Evolutionary conservation across 306 rosid genomes (phyloP).

Genomic region (Cucurbita ficifolia): DNA sequence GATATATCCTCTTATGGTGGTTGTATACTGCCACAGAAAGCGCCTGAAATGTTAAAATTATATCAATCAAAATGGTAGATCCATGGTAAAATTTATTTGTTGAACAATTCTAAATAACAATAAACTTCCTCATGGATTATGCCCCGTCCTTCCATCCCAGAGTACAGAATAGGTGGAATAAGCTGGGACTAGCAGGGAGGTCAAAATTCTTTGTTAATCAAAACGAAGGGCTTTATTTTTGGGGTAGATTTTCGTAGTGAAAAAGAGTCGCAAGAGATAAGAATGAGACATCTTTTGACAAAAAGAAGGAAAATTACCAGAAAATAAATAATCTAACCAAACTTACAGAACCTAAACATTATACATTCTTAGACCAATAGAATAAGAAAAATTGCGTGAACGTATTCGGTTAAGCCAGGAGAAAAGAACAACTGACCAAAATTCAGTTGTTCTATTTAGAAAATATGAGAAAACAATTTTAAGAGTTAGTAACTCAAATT

Average conservation of each 20-base stretch:
- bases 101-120: background rate
- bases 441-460: background rate
- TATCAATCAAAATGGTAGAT: background rate
- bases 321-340: background rate
- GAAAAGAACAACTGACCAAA: background rate
- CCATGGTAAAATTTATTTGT: background rate
- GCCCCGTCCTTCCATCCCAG: background rate
- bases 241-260: background rate
- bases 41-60: slow-evolving; percentile 23
- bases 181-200: background rate
- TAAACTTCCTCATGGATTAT: background rate
- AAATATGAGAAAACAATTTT: no score
- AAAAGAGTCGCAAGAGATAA: background rate
- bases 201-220: no score
- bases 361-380: background rate
- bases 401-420: background rate
- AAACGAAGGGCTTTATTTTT: background rate
- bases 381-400: background rate
- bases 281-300: background rate
- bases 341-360: background rate
- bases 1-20: slow-evolving; percentile 47
- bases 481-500: no score
- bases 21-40: slow-evolving; percentile 74
- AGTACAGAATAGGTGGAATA: background rate
- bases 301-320: background rate